Evolutionary conservation across 495 filamentous ascomycete genomes (phyloP).

Genomic region (Cladorrhinum samala): DNA sequence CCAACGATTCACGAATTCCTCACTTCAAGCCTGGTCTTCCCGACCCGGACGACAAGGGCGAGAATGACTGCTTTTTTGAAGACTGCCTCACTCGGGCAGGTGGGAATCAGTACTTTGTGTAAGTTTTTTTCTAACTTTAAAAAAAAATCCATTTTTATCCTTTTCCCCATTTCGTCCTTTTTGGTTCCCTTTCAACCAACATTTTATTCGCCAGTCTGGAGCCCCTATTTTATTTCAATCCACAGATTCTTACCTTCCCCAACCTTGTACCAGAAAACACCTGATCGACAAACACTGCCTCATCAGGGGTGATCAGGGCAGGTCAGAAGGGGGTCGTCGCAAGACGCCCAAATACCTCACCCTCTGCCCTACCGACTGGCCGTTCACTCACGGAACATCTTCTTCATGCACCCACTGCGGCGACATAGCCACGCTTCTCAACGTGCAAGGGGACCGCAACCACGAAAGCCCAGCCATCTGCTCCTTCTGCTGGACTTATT

Average conservation of each 20-base stretch:
- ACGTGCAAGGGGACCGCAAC: not conserved
- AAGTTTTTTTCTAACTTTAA: not conserved
- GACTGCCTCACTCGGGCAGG: constrained; percentile 1
- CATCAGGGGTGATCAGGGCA: constrained; percentile 8
- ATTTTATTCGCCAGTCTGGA: too few relatives aligned
- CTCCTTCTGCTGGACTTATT: constrained; percentile 9
- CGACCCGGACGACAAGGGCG: constrained; percentile 1
- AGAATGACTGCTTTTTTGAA: constrained; percentile 11
- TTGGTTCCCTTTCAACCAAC: not conserved
- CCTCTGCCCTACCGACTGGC: constrained; percentile 12
- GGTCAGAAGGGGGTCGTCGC: not conserved
- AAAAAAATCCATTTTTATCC: too few relatives aligned
- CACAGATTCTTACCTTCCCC: not conserved
- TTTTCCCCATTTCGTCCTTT: not conserved
- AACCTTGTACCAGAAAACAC: constrained; percentile 1
- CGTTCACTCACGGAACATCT: constrained; percentile 1
- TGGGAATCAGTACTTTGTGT: constrained; percentile 4
- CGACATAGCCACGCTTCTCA: not conserved
- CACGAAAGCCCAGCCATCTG: constrained; percentile 11
- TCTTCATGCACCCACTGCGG: constrained; percentile 4
- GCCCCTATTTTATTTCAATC: not conserved
- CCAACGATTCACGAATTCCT: not conserved
- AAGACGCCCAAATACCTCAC: constrained; percentile 11
- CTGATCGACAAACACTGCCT: constrained; percentile 7
- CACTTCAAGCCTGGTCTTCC: constrained; percentile 1